phyloP scores from a whole-genome alignment of 2,329 filamentous ascomycete species.

The Pseudogymnoascus sp. region DNA sequence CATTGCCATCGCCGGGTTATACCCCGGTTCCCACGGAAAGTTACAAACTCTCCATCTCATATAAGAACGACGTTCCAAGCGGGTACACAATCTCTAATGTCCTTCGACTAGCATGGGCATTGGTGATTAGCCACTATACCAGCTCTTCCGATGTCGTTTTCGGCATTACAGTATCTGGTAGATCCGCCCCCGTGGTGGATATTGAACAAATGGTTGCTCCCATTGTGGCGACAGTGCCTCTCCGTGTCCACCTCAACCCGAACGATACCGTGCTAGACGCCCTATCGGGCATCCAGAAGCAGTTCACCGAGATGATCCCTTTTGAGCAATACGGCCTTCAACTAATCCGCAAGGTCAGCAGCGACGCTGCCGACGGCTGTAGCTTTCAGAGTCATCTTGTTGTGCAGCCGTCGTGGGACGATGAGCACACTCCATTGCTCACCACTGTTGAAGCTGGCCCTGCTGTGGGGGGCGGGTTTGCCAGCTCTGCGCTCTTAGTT shows the following conservation, averaged over 20 bases:
- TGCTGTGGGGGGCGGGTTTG: neutral
- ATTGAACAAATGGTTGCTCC: slow-evolving; percentile 36
- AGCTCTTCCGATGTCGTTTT: slow-evolving; percentile 34
- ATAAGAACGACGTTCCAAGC: neutral
- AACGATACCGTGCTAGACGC: slow-evolving; percentile 31
- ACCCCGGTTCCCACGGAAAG: slow-evolving; percentile 8
- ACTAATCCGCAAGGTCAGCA: slow-evolving; percentile 10
- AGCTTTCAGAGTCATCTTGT: slow-evolving; percentile 16
- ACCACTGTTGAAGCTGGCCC: neutral
- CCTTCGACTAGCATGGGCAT: slow-evolving; percentile 34
- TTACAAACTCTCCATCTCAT: neutral
- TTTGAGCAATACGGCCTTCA: slow-evolving; percentile 14
- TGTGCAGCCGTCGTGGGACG: slow-evolving; percentile 12
- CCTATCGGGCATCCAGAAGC: slow-evolving; percentile 37
- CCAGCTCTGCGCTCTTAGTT: neutral
- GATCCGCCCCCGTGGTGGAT: slow-evolving; percentile 30
- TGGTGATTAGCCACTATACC: slow-evolving; percentile 31
- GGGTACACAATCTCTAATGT: slow-evolving; percentile 24
- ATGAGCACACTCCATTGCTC: neutral
- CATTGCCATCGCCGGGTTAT: slow-evolving; percentile 12
- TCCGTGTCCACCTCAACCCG: slow-evolving; percentile 28
- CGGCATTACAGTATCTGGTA: slow-evolving; percentile 35
- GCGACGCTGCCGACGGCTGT: slow-evolving; percentile 8
- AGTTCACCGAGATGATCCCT: slow-evolving; percentile 38
- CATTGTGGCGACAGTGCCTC: slow-evolving; percentile 35